Evolutionary conservation across 2,329 filamentous ascomycete species (phyloP), one percentile per base, ranked within the genome.

Genomic region (Colletotrichum liaoningense): DNA sequence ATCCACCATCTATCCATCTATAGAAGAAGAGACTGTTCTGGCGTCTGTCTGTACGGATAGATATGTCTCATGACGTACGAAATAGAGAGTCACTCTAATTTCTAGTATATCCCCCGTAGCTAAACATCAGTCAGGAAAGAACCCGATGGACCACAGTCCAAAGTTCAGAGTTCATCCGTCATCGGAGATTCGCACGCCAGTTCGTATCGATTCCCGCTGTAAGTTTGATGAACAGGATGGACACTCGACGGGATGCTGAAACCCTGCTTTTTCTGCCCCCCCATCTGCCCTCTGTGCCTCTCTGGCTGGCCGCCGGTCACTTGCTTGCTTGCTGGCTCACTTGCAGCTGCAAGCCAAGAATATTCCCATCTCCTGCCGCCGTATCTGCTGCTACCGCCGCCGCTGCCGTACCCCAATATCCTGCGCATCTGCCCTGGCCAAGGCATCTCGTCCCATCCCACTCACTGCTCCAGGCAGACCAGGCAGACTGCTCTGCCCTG

Each of bases 201-300:
- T 57, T 66, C 56, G 67, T 71, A 60, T 65, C 22, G n/a, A 62
- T 22, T 6, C n/a, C 35, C 69, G 19, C 59, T 60, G 22, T 26
- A 46, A 56, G 33, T 65, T 65, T 57, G 63, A 65, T 65, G 49
- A 71, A 42, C 60, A 71, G 71, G 71, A 71, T 69, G 71, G 56
- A 26, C 56, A 38, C 56, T 57, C 28, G n/a, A 46, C 66, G 66
- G 58, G 54, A 69, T 69, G 67, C 67, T 73, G 71, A 73, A 73
- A 73, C 71, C 71, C 30, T 71, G 71, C 60, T 66, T 62, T 70
- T 70, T 9, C n/a, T 16, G 11, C 33, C 7, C 30, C 30, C 19
- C 19, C 38, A 42, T 42, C 16, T 42, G 38, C 38, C 38, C 16
- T 42, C 38, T 42, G 38, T 8, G 4, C 38, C 38, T 42, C 14